Evolutionary conservation across 228 moss, liverwort and hornwort species (phyloP).

Genomic region (Sphagnum fallax): DNA sequence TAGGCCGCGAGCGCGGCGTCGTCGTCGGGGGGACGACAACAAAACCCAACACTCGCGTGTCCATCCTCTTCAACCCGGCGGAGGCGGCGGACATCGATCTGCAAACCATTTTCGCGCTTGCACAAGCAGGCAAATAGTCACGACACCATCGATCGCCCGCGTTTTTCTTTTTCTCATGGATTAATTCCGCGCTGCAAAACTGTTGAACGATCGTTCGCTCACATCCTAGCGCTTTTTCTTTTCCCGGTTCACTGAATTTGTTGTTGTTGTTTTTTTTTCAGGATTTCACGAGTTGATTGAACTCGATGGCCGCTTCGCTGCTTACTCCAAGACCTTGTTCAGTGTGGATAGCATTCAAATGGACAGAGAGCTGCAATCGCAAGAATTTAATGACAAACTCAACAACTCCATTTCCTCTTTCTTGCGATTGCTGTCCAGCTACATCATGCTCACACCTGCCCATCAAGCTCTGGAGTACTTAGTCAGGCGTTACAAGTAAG

Average conservation of each 20-base stretch:
- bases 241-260: not conserved
- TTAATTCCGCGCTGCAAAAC: not conserved
- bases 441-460: conserved; percentile 72
- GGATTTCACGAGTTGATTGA: conserved; percentile 60
- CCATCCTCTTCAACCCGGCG: conserved; percentile 63
- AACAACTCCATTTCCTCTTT: conserved; percentile 53
- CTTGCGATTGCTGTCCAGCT: conserved; percentile 68
- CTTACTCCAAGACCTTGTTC: conserved; percentile 65
- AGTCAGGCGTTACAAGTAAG: conserved; percentile 90
- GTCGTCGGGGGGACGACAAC: conserved; percentile 4
- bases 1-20: conserved; percentile 17
- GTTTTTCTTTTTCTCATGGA: not conserved
- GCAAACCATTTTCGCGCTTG: conserved; percentile 59
- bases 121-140: conserved; percentile 40
- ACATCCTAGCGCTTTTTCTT: not conserved
- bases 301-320: conserved; percentile 67
- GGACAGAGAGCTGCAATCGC: conserved; percentile 85
- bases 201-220: not conserved
- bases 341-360: conserved; percentile 44
- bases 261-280: conserved; percentile 11
- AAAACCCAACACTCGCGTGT: conserved; percentile 40
- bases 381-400: conserved; percentile 71
- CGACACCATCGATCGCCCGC: not conserved
- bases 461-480: conserved; percentile 90
- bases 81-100: conserved; percentile 88